Base-by-base conservation (phyloP, 1,284 basidiomycete species). In the Porodaedalea pini region DNA sequence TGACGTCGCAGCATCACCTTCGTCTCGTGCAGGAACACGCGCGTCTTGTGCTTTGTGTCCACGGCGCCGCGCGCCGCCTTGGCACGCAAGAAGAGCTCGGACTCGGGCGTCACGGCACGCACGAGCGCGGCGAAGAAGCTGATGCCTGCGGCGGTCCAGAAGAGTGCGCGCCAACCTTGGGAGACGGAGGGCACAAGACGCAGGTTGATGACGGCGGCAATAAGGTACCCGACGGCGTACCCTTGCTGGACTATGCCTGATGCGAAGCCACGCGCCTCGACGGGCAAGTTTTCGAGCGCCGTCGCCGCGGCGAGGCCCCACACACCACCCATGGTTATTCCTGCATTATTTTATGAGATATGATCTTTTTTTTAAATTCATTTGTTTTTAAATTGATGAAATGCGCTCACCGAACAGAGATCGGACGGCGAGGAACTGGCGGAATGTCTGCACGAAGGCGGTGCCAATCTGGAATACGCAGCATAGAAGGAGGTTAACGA, bases 221-320 rank as follows among this genome's bases (percentile, higher is more conserved):
- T 59, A 25, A 77, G 68, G 63, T 77, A 74, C 36, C 77, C 73
- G 56, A 75, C 72, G 27, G 83, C 81, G 65, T 87, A 87, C 2
- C 85, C 85, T 66, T 89, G 82, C 65, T 89, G 88, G 15, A 90
- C 68, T 56, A 98, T 75, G 37, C 96, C 96, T 15, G 85, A 89
- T 15, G 86, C 88, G 2, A 98, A 73, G 37, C 96, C 96, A 69
- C 96, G 88, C 2, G 86, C 80, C 61, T 90, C 88, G 27, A 90
- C 83, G 0, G 95, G 94, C 23, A 98, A 80, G 70, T 92, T 94
- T 70, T 98, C 96, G 11, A 98, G 82, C 0, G 90, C 88, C 0
- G 88, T 92, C 0, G 87, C 77, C 1, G 85, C 76, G 0, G 87
- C 77, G 19, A 90, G 74, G n/a, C 88, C 88, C 89, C 89, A 91